phyloP scores from a whole-genome alignment of 306 rosid genomes.

The Clitoria ternatea region DNA sequence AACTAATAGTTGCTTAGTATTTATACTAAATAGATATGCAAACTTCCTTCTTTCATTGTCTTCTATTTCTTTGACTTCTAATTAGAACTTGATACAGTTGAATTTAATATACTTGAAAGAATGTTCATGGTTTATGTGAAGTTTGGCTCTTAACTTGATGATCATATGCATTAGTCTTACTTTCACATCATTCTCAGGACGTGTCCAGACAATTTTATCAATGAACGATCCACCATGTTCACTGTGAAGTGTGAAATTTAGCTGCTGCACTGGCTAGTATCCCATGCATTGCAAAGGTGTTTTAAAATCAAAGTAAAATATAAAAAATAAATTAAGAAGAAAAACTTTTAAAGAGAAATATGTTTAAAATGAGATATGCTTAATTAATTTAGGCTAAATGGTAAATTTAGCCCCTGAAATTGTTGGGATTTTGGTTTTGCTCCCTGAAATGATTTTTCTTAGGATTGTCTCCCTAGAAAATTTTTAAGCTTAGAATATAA shows the following conservation, averaged over 20 bases:
- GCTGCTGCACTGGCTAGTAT: not conserved
- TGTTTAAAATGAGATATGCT: not conserved
- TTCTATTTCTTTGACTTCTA: not conserved
- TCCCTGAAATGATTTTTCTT: no score
- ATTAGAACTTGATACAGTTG: constrained; percentile 1
- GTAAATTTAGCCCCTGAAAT: no score
- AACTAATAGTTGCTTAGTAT: not conserved
- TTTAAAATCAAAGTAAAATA: not conserved
- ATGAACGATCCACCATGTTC: not conserved
- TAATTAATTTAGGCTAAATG: not conserved
- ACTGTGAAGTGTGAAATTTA: not conserved
- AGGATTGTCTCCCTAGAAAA: no score
- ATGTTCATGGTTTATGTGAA: not conserved
- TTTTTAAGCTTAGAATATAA: no score
- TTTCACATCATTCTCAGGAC: not conserved
- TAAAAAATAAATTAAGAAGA: not conserved
- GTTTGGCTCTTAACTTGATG: not conserved
- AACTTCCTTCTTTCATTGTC: not conserved
- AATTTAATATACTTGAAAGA: not conserved
- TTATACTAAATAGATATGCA: not conserved
- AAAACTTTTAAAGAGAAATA: no score
- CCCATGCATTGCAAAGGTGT: not conserved
- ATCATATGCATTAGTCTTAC: not conserved
- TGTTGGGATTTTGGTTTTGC: no score
- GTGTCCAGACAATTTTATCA: not conserved